Percentiles rank a stretch among this genome's conserved stretches.
Evolutionary conservation across 1,284 basidiomycete species (phyloP).

Genomic region (Ustilago sp.): DNA sequence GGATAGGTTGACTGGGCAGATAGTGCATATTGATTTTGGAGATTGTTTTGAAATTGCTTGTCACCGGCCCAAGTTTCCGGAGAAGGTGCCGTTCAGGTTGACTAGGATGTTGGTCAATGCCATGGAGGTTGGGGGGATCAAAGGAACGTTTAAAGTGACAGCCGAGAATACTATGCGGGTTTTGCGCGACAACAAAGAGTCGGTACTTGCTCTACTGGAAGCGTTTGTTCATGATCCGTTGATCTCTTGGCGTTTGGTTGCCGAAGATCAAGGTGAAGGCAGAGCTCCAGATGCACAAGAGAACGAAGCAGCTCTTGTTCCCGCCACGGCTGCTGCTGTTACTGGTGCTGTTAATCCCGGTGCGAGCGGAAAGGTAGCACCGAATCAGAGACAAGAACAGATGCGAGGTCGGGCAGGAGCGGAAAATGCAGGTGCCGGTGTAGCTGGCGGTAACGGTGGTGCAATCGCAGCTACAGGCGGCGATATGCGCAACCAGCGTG

Average conservation of each 20-base stretch:
- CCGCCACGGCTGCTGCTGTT: conserved; percentile 11
- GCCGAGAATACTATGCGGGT: conserved; percentile 99
- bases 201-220: conserved; percentile 95
- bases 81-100: conserved; percentile 97
- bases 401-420: background rate
- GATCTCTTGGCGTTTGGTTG: conserved; percentile 73
- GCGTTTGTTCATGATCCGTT: conserved; percentile 77
- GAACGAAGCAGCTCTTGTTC: conserved; percentile 48
- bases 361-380: conserved; percentile 2
- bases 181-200: conserved; percentile 95
- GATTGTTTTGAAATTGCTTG: conserved; percentile 72
- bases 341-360: conserved; percentile 20
- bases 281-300: conserved; percentile 64
- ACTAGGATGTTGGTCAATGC: conserved; percentile 99
- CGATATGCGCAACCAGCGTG: conserved; percentile 63
- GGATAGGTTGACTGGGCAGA: conserved; percentile 91
- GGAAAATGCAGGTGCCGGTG: background rate
- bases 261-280: conserved; percentile 51
- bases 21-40: conserved; percentile 94
- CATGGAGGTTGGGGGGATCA: conserved; percentile 96
- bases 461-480: conserved; percentile 16
- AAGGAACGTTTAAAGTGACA: conserved; percentile 94
- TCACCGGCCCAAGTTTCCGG: conserved; percentile 92
- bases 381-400: conserved; percentile 19
- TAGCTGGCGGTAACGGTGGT: background rate